phyloP scores from a whole-genome alignment of 2,329 filamentous ascomycete genomes.

The Orbilia brochopaga region DNA sequence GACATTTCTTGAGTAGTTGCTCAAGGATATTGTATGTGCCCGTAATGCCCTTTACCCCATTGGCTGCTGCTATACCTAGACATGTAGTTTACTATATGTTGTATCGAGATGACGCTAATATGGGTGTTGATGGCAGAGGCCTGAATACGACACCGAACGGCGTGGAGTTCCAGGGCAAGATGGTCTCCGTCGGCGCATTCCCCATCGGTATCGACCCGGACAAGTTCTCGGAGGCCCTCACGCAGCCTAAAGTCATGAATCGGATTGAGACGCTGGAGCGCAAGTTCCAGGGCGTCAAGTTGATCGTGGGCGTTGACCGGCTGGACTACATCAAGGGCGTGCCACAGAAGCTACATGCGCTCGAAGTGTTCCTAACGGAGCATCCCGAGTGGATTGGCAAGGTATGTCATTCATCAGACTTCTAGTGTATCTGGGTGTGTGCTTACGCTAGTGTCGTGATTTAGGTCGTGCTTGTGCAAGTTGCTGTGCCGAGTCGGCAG shows the following conservation, averaged over 20 bases:
- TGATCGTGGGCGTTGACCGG: constrained; percentile 95
- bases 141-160: constrained; percentile 82
- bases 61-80: too few relatives aligned
- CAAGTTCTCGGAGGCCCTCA: constrained; percentile 87
- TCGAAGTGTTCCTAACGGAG: constrained; percentile 95
- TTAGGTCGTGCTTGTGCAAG: constrained; percentile 78
- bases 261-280: constrained; percentile 82
- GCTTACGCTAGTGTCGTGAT: not conserved
- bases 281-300: constrained; percentile 94
- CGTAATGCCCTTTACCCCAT: too few relatives aligned
- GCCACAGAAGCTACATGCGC: constrained; percentile 92
- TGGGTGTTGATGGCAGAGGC: constrained; percentile 56
- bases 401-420: constrained; percentile 62
- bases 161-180: constrained; percentile 85
- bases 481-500: constrained; percentile 90
- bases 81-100: constrained; percentile 41
- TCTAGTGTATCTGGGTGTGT: not conserved
- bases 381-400: constrained; percentile 98
- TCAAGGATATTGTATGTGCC: constrained; percentile 79
- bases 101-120: constrained; percentile 3
- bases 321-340: constrained; percentile 99
- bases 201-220: constrained; percentile 98
- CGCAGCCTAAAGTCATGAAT: constrained; percentile 83
- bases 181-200: constrained; percentile 88
- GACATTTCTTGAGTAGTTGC: constrained; percentile 95